Evolutionary conservation across 306 rosid genomes (phyloP), one percentile per base, ranked within the genome.

Genomic region (Lathyrus aphaca): DNA sequence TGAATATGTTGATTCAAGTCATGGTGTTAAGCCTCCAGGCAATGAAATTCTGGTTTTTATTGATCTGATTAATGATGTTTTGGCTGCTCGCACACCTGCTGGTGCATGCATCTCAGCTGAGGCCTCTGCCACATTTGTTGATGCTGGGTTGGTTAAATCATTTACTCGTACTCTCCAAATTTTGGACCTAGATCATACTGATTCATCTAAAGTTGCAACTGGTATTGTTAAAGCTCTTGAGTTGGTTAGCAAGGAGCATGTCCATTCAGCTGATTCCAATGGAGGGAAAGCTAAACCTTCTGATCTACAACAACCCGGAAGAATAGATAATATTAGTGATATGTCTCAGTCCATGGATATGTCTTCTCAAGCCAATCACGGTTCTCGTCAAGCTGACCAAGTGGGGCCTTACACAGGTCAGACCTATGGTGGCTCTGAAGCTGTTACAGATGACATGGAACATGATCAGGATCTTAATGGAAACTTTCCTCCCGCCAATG

Each of bases 391-490:
- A 65, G 79, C 84, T 38, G 90, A 85, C 51, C 88, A 82, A 51
- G 78, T 66, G 53, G 88, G 84, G 76, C 51, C 97, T 37, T 89
- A 78, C 69, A 79, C 76, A 4, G 75, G 81, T 72, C 97, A 81
- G 39, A 74, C 95, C 50, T 95, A 82, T 86, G 96, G 90, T 81
- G 97, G 95, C 40, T 95, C 96, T 69, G 97, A 89, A 85, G 93
- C 97, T 79, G 86, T 95, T 63, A 89, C 96, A 43, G 99, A 95
- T 80, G 99, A 95, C 80, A 95, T 95, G 99, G 99, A 95, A 74
- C 99, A 95, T 43, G 99, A 91, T 77, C 95, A 91, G 83, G 96
- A 91, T 85, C 82, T 95, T 56, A 89, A 81, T 77, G 89, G 90
- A 37, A 83, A 86, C 80, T 95, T 82, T 81, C 78, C 81, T 79